Evolutionary conservation across 2,329 filamentous ascomycete species (phyloP).

Genomic region (Pseudogymnoascus pannorum): DNA sequence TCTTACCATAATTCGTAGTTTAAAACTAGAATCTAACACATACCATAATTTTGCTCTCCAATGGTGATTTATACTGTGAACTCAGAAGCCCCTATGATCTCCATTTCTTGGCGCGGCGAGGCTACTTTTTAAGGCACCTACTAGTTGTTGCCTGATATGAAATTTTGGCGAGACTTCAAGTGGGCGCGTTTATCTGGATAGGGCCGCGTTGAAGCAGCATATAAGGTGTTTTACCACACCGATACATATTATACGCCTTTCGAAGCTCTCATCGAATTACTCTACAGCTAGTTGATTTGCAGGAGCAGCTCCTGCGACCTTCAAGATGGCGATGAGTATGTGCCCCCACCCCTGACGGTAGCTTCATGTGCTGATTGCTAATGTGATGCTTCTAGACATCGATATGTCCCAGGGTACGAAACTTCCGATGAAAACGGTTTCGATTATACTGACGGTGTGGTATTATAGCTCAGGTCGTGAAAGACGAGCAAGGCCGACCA

Average conservation of each 20-base stretch:
- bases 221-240: constrained; percentile 10
- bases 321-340: constrained; percentile 55
- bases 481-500: constrained; percentile 93
- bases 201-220: constrained; percentile 7
- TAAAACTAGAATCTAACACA: not conserved
- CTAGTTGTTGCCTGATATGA: constrained; percentile 10
- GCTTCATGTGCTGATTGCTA: constrained; percentile 9
- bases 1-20: not conserved
- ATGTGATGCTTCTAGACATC: constrained; percentile 49
- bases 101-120: not conserved
- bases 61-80: not conserved
- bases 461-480: constrained; percentile 62
- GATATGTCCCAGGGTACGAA: constrained; percentile 72
- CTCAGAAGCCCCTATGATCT: not conserved
- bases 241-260: not conserved
- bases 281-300: not conserved
- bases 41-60: not conserved
- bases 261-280: constrained; percentile 7
- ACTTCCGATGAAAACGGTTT: constrained; percentile 12
- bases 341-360: constrained; percentile 23
- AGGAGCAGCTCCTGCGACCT: constrained; percentile 11
- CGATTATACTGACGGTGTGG: constrained; percentile 10
- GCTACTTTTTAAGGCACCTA: not conserved
- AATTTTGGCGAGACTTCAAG: constrained; percentile 9
- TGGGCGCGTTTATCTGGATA: constrained; percentile 10